Evolutionary conservation across 345 rosid genomes (phyloP).

Genomic region (Draba incana): DNA sequence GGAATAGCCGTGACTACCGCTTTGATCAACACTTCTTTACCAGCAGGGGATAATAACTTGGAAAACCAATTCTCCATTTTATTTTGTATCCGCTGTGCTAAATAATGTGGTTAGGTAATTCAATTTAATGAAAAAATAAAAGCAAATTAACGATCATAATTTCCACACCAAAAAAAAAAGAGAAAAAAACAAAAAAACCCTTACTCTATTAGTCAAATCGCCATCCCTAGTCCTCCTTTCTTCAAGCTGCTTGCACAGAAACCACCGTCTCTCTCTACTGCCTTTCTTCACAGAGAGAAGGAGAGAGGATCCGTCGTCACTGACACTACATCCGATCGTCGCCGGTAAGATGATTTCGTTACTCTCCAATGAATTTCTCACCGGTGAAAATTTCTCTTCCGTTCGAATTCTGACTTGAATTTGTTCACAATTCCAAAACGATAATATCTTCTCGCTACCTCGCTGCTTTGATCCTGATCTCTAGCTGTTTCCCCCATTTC

Average conservation of each 20-base stretch:
- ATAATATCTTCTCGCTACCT: conserved; percentile 7
- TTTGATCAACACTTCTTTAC: too few species aligned
- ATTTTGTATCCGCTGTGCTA: too few species aligned
- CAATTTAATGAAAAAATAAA: background rate
- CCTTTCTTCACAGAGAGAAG: conserved; percentile 16
- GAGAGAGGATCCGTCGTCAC: conserved; percentile 37
- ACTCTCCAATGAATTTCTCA: conserved; percentile 14
- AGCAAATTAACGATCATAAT: conserved; percentile 16
- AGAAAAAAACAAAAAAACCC: conserved; percentile 6
- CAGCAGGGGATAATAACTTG: too few species aligned
- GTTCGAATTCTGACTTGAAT: conserved; percentile 27
- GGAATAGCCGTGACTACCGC: too few species aligned
- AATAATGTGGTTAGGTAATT: conserved; percentile 20
- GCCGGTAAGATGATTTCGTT: conserved; percentile 24
- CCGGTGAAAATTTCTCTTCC: conserved; percentile 6
- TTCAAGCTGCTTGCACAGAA: conserved; percentile 38
- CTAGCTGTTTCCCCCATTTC: background rate
- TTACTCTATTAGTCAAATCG: conserved; percentile 35
- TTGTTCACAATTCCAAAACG: conserved; percentile 16
- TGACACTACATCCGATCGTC: conserved; percentile 36
- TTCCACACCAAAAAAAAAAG: background rate
- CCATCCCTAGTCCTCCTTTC: conserved; percentile 28
- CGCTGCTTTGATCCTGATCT: conserved; percentile 32
- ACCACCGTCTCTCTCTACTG: conserved; percentile 37
- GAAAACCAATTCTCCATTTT: too few species aligned